Percentiles rank a stretch among this genome's conserved stretches.
Evolutionary conservation across 2,329 filamentous ascomycete species (phyloP).

Genomic region (Epichloe coenophiala): DNA sequence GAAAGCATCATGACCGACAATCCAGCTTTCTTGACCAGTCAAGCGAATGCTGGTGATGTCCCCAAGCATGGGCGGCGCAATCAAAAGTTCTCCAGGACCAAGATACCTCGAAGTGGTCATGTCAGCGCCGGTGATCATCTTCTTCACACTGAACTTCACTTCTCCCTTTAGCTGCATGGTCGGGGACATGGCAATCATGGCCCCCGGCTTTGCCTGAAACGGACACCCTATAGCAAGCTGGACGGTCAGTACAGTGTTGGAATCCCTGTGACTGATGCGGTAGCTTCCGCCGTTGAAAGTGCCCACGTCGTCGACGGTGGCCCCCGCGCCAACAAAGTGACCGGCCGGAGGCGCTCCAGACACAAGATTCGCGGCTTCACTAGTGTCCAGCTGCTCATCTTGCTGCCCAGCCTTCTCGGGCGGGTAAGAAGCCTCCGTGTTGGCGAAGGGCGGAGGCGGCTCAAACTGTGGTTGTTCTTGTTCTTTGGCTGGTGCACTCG

Average conservation of each 20-base stretch:
- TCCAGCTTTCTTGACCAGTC: conserved; percentile 62
- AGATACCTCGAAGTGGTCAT: conserved; percentile 69
- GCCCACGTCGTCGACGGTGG: conserved; percentile 72
- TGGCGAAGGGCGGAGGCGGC: conserved; percentile 13
- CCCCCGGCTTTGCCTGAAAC: conserved; percentile 65
- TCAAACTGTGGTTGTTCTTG: conserved; percentile 16
- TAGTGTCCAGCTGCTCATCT: conserved; percentile 12
- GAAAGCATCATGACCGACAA: conserved; percentile 74
- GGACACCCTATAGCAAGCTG: conserved; percentile 86
- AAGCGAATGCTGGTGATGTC: conserved; percentile 75
- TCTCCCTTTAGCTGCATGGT: conserved; percentile 71
- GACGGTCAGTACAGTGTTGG: conserved; percentile 77
- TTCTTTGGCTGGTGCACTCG: conserved; percentile 7
- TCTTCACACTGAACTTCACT: conserved; percentile 81
- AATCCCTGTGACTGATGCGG: conserved; percentile 81
- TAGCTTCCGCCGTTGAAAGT: conserved; percentile 95
- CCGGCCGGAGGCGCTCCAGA: conserved; percentile 28
- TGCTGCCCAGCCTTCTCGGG: conserved; percentile 15
- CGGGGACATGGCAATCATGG: conserved; percentile 92
- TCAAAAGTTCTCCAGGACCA: conserved; percentile 78
- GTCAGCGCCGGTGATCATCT: conserved; percentile 71
- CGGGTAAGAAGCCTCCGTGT: conserved; percentile 12
- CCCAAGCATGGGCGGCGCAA: conserved; percentile 68
- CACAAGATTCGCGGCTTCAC: conserved; percentile 18
- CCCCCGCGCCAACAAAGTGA: conserved; percentile 49